phyloP scores from a whole-genome alignment of 1,139 yeast genomes.

The Yamadazyma taylorii region DNA sequence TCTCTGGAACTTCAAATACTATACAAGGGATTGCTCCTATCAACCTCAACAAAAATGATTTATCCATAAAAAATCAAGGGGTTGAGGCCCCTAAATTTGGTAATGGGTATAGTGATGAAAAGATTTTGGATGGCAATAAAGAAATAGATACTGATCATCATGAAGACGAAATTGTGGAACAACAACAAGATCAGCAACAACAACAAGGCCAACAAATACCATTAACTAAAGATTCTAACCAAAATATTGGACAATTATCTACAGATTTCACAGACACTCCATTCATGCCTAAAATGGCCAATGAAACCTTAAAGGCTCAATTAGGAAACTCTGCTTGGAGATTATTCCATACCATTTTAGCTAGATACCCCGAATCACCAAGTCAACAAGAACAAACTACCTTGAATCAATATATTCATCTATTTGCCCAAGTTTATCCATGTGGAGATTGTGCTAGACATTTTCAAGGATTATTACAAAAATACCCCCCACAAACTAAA shows the following conservation, averaged over 20 bases:
- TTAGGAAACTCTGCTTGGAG: slow-evolving; percentile 91
- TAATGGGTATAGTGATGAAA: slow-evolving; percentile 10
- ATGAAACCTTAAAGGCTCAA: slow-evolving; percentile 60
- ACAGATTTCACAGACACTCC: slow-evolving; percentile 42
- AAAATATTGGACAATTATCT: slow-evolving; percentile 1
- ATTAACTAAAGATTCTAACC: background rate
- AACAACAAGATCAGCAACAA: background rate
- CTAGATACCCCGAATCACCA: slow-evolving; percentile 88
- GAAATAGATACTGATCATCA: slow-evolving; percentile 8
- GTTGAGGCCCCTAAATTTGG: slow-evolving; percentile 5
- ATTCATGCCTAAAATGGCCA: slow-evolving; percentile 86
- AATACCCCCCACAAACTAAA: slow-evolving; percentile 83
- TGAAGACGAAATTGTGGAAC: slow-evolving; percentile 5
- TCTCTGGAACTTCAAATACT: slow-evolving; percentile 11
- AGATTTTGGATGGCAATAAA: slow-evolving; percentile 9
- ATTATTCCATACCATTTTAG: slow-evolving; percentile 81
- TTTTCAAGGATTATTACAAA: slow-evolving; percentile 63
- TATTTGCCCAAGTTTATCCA: slow-evolving; percentile 81
- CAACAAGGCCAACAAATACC: slow-evolving; percentile 1
- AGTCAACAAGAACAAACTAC: slow-evolving; percentile 60
- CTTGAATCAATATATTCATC: slow-evolving; percentile 49
- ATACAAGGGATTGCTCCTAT: slow-evolving; percentile 22
- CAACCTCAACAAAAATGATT: slow-evolving; percentile 13
- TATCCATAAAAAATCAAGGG: slow-evolving; percentile 6
- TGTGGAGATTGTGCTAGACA: slow-evolving; percentile 97